phyloP scores from a whole-genome alignment of 176 grass and related monocot species.

The Eleusine coracana region DNA sequence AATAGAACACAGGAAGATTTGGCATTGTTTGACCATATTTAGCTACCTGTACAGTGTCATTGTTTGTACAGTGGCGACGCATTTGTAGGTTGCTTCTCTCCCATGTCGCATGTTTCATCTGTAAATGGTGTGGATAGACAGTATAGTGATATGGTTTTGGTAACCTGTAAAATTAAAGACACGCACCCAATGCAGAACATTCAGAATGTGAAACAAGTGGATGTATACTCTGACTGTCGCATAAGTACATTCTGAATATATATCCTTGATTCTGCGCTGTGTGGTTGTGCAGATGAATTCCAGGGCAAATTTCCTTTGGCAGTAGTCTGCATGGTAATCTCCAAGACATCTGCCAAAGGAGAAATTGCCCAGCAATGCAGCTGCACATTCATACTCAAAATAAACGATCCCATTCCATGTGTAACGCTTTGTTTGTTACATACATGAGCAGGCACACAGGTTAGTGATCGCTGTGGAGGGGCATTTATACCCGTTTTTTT shows the following conservation, averaged over 20 bases:
- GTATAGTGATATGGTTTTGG: background rate
- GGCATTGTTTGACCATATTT: conserved; percentile 16
- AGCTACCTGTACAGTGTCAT: conserved; percentile 27
- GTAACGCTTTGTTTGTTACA: background rate
- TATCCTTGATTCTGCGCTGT: background rate
- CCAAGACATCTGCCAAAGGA: conserved; percentile 45
- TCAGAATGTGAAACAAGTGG: conserved; percentile 1
- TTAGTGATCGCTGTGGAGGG: background rate
- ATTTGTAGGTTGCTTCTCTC: background rate
- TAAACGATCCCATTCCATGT: background rate
- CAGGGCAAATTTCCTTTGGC: conserved; percentile 63
- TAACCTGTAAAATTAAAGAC: conserved; percentile 7
- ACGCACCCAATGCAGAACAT: conserved; percentile 15
- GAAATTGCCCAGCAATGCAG: conserved; percentile 53
- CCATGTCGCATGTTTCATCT: background rate
- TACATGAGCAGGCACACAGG: background rate
- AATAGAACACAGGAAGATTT: background rate
- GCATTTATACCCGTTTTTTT: conserved; percentile 27
- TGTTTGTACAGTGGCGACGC: background rate
- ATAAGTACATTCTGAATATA: background rate
- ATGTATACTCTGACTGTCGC: background rate
- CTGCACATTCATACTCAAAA: conserved; percentile 25
- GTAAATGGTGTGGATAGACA: conserved; percentile 1
- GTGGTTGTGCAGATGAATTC: conserved; percentile 49
- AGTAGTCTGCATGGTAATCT: background rate